These are phyloP conservation scores for Beauveria brongniartii DNA, from an alignment of 2,329 filamentous ascomycete genomes.

Conservation along the genomic window DNA sequence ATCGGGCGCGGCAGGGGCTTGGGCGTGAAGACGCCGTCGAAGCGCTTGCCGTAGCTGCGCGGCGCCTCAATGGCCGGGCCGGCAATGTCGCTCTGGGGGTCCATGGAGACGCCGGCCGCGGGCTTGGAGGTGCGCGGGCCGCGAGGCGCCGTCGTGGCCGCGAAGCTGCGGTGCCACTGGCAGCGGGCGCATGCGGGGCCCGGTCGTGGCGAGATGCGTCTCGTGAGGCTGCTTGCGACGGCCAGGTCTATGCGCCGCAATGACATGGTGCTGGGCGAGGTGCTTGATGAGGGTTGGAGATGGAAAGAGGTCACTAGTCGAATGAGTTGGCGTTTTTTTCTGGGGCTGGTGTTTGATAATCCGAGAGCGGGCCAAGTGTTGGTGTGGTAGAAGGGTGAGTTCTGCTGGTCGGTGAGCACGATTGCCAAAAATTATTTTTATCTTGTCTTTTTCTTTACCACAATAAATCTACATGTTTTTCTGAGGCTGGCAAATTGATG, in stretches of 20 bases:
- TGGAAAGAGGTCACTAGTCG: not conserved
- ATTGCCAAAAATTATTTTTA: not conserved
- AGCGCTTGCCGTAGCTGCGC: slow-evolving; percentile 48
- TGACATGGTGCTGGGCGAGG: slow-evolving; percentile 20
- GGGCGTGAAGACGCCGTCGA: slow-evolving; percentile 46
- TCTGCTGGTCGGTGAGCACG: too few species aligned
- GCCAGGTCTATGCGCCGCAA: slow-evolving; percentile 25
- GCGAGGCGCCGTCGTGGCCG: slow-evolving; percentile 23
- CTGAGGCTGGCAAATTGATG: too few species aligned
- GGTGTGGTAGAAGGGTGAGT: not conserved
- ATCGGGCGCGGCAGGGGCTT: slow-evolving; percentile 64
- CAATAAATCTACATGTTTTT: too few species aligned
- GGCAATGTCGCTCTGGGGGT: slow-evolving; percentile 30
- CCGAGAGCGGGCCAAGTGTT: not conserved
- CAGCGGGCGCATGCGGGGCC: slow-evolving; percentile 36
- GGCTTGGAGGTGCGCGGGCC: slow-evolving; percentile 25
- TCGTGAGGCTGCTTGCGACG: slow-evolving; percentile 19
- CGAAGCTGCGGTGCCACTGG: slow-evolving; percentile 43
- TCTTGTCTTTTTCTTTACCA: too few species aligned
- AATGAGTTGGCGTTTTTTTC: not conserved
- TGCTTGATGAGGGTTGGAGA: not conserved
- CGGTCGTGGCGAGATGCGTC: slow-evolving; percentile 14
- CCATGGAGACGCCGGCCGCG: slow-evolving; percentile 27
- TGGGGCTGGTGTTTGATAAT: not conserved
- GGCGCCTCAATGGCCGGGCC: slow-evolving; percentile 49